Base-by-base conservation (phyloP, 2,329 filamentous ascomycete genomes). In the Arthrobotrys conoides region DNA sequence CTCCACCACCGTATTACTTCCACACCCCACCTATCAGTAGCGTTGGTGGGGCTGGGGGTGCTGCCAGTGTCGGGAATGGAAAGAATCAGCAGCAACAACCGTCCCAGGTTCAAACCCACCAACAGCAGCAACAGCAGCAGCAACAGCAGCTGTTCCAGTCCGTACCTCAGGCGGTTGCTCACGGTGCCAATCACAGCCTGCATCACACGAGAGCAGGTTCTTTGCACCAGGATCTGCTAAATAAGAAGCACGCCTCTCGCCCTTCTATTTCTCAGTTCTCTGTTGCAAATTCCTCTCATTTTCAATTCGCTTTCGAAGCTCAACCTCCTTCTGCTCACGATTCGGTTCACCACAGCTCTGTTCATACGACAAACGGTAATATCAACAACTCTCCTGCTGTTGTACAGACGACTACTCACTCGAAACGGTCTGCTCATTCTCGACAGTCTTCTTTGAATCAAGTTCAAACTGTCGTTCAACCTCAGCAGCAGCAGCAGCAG, bases 241-340 rank as follows among this genome's bases (percentile, higher is more conserved):
- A 78, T 78, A 78, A 78, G 63, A 78, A 63, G 61, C 73, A 71
- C 46, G 67, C 38, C 41, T 64, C 67, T 61, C 61, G 65, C 6
- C 67, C 61, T 18, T 77, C 72, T 20, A 49, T 71, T 53, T 77
- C 67, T 46, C 73, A 77, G 59, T 77, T 77, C 46, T 77, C 75
- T 16, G 67, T 71, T 24, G 67, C 67, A 55, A 48, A 61, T 38
- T 71, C 73, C 22, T 69, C 67, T 64, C 63, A 72, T 55, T 78
- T 78, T 36, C 75, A 78, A 33, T 78, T 78, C 36, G 75, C 75
- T 5, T 78, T 78, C 51, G 75, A 78, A 65, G 61, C 75, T 59
- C 75, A 72, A 57, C 75, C 68, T 57, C 75, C 68, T 30, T 53
- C 63, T 24, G 48, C 48, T 14, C 64, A 64, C 68, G 75, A 72